Evolutionary conservation across 2,329 filamentous ascomycete species (phyloP).

Genomic region (Exophiala dermatitidis): DNA sequence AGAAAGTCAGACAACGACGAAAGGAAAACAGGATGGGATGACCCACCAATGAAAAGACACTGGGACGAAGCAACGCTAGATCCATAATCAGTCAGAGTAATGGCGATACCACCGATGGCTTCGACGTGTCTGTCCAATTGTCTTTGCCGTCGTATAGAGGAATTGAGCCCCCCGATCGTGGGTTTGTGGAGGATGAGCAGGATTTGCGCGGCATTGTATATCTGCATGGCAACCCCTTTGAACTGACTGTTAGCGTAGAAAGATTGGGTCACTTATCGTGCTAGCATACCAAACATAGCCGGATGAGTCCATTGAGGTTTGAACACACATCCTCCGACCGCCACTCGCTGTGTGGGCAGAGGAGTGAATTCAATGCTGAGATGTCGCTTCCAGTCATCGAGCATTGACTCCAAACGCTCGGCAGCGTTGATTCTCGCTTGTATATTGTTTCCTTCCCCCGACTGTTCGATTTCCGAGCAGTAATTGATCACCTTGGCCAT

Average conservation of each 20-base stretch:
- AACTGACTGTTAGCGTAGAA: too few species aligned
- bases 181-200: conserved; percentile 27
- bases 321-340: conserved; percentile 10
- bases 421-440: conserved; percentile 15
- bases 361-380: conserved; percentile 28
- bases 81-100: conserved; percentile 24
- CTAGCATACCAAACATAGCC: conserved; percentile 25
- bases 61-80: conserved; percentile 11
- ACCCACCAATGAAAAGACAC: conserved; percentile 25
- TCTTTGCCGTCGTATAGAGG: conserved; percentile 23
- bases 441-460: conserved; percentile 9
- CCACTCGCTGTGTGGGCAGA: conserved; percentile 14
- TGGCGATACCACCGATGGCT: conserved; percentile 29
- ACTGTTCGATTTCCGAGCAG: conserved; percentile 15
- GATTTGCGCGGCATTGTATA: conserved; percentile 24
- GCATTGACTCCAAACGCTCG: conserved; percentile 17
- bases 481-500: conserved; percentile 27
- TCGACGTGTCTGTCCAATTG: conserved; percentile 22
- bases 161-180: conserved; percentile 22
- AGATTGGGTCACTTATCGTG: too few species aligned
- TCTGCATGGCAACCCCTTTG: conserved; percentile 21
- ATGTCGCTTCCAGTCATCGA: conserved; percentile 29
- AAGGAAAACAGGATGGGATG: too few species aligned
- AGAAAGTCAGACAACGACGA: too few species aligned
- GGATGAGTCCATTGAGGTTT: conserved; percentile 28